Conservation (phyloP, 2,329 filamentous ascomycete genomes). For the Chalaropsis ovoidea region DNA sequence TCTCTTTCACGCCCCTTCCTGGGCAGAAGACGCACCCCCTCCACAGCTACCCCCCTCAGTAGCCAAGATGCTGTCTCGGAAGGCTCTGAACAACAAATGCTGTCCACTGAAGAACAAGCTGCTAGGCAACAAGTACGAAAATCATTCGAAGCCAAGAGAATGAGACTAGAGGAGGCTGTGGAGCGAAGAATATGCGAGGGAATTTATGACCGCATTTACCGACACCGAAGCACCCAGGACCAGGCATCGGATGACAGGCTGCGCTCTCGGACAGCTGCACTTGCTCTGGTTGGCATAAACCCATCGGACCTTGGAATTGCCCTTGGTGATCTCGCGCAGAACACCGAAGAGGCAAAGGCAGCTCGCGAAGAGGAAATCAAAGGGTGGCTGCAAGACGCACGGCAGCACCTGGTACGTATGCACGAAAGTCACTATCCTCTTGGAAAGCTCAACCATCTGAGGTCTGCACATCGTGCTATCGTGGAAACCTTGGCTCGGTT, state of each 20-base stretch:
- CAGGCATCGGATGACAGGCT: conserved; percentile 92
- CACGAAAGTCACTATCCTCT: conserved; percentile 76
- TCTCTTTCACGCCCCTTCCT: conserved; percentile 43
- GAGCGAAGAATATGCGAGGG: conserved; percentile 77
- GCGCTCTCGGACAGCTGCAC: conserved; percentile 81
- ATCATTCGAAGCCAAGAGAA: conserved; percentile 65
- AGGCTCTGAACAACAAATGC: conserved; percentile 62
- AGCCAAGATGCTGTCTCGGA: conserved; percentile 28
- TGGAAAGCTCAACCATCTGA: conserved; percentile 82
- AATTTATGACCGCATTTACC: conserved; percentile 80
- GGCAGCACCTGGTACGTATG: conserved; percentile 64
- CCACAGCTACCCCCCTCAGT: not conserved
- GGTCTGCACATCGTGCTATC: conserved; percentile 82
- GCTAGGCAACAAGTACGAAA: conserved; percentile 69
- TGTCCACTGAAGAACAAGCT: conserved; percentile 75
- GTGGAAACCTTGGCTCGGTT: conserved; percentile 70
- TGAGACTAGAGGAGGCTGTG: conserved; percentile 77
- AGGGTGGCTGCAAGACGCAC: conserved; percentile 59
- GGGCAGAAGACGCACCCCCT: conserved; percentile 37
- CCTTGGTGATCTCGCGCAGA: conserved; percentile 48
- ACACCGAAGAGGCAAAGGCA: conserved; percentile 37
- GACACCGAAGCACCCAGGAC: conserved; percentile 83
- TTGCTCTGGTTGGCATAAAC: conserved; percentile 85
- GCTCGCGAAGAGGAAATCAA: conserved; percentile 59
- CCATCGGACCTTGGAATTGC: conserved; percentile 75